Evolutionary conservation across 371 early-diverging fungal genomes (phyloP).

Genomic region (Dichotomocladium elegans): DNA sequence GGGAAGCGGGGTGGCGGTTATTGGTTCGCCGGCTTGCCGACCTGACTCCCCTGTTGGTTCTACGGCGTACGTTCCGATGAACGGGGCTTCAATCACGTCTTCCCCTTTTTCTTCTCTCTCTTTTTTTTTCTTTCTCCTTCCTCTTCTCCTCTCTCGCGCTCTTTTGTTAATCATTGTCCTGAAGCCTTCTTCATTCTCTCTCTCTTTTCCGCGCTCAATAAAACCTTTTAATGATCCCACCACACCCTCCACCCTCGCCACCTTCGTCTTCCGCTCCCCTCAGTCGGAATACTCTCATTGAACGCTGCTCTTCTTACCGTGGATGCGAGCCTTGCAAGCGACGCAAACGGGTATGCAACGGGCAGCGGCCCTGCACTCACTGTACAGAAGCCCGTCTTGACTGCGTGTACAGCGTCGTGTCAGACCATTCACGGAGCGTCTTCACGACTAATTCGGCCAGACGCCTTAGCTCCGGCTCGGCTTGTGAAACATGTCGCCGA

Average conservation of each 20-base stretch:
- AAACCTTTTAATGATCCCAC: slow-evolving; percentile 2
- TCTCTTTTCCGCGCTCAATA: not conserved
- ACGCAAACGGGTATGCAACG: slow-evolving; percentile 17
- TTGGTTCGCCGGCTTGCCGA: not conserved
- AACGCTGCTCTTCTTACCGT: slow-evolving; percentile 18
- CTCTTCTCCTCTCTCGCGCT: not conserved
- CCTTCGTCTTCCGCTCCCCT: too few relatives aligned
- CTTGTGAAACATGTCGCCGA: slow-evolving; percentile 49
- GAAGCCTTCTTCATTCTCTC: not conserved
- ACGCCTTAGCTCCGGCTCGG: slow-evolving; percentile 44
- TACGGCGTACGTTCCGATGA: not conserved
- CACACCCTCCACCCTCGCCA: slow-evolving; percentile 16
- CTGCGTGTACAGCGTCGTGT: slow-evolving; percentile 26
- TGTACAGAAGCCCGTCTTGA: slow-evolving; percentile 15
- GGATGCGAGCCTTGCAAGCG: slow-evolving; percentile 24
- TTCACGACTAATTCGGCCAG: slow-evolving; percentile 33
- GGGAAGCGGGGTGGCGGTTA: not conserved
- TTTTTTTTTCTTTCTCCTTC: slow-evolving; percentile 3
- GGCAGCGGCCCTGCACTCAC: slow-evolving; percentile 20
- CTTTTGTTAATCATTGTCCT: slow-evolving; percentile 1
- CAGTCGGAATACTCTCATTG: slow-evolving; percentile 15
- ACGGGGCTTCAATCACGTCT: not conserved
- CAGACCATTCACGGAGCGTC: slow-evolving; percentile 22
- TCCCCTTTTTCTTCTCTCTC: slow-evolving; percentile 5
- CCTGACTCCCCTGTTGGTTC: not conserved